phyloP scores from a whole-genome alignment of 2,329 filamentous ascomycete genomes.

The Fusarium globosum region DNA sequence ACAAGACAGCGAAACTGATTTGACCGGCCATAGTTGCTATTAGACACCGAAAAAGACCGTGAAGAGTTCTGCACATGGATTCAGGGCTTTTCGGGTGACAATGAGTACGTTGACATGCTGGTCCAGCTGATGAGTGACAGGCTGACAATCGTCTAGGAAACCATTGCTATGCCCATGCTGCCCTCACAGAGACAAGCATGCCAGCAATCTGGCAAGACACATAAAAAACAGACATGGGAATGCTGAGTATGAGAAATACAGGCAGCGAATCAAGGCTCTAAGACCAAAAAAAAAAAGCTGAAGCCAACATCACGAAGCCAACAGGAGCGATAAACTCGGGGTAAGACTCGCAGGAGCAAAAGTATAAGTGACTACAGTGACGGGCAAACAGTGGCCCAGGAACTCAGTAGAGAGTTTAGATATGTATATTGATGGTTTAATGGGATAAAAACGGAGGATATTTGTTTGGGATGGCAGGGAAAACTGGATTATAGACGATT shows the following conservation, averaged over 20 bases:
- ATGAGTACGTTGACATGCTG: rapidly evolving
- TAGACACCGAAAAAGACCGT: background rate
- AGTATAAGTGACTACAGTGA: background rate
- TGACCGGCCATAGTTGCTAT: background rate
- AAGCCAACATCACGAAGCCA: background rate
- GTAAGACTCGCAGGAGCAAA: background rate
- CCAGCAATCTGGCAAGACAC: background rate
- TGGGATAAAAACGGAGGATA: background rate
- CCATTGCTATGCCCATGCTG: background rate
- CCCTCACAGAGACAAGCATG: background rate
- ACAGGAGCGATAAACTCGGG: background rate
- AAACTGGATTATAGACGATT: background rate
- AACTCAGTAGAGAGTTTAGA: background rate
- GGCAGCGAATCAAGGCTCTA: too few relatives aligned
- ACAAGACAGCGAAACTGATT: background rate
- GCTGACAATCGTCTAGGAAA: background rate
- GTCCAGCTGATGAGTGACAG: too few relatives aligned
- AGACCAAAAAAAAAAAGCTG: background rate
- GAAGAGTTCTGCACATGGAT: slow-evolving; percentile 1
- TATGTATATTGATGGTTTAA: background rate
- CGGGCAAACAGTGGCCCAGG: background rate
- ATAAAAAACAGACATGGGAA: too few relatives aligned
- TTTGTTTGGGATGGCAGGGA: background rate
- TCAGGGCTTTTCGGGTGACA: background rate
- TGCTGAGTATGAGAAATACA: too few relatives aligned